These are phyloP conservation scores for Phytophthora sp. DNA, from an alignment of 352 stramenopile genomes.

Conservation along the genomic window DNA sequence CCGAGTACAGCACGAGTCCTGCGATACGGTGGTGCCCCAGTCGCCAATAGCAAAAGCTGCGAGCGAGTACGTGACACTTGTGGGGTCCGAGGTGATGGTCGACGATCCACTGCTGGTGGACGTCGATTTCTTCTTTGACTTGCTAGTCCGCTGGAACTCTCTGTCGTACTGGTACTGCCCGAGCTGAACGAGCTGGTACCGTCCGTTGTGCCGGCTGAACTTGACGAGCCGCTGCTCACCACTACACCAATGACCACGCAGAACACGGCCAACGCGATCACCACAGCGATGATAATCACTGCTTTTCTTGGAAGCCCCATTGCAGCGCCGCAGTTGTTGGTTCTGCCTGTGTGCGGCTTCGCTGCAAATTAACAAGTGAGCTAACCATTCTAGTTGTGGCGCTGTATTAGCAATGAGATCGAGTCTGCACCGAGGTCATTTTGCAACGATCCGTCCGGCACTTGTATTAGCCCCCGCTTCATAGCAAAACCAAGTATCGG, in stretches of 20 bases:
- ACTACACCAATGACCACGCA: constrained; percentile 46
- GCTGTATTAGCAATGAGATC: not conserved
- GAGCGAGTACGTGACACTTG: constrained; percentile 43
- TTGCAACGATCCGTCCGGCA: constrained; percentile 11
- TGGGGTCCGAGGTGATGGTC: constrained; percentile 37
- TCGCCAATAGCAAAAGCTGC: constrained; percentile 75
- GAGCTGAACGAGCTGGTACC: constrained; percentile 21
- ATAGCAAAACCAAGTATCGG: constrained; percentile 10
- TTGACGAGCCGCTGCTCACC: constrained; percentile 19
- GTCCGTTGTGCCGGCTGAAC: constrained; percentile 29
- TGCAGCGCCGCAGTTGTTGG: no score
- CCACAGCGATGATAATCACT: constrained; percentile 40
- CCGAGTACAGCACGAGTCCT: constrained; percentile 73
- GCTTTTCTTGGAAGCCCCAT: constrained; percentile 29
- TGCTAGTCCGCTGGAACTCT: constrained; percentile 19
- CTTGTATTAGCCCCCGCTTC: constrained; percentile 1
- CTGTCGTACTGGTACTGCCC: constrained; percentile 3
- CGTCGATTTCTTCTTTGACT: constrained; percentile 20
- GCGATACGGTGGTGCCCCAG: constrained; percentile 64
- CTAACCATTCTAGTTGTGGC: no score
- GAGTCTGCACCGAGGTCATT: not conserved
- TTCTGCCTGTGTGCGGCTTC: not conserved
- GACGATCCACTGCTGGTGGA: constrained; percentile 22
- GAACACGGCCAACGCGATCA: constrained; percentile 48
- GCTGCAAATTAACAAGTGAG: constrained; percentile 23